Evolutionary conservation across 1,284 basidiomycete genomes (phyloP), one percentile per base, ranked within the genome.

Genomic region (Anthracocystis setariae): DNA sequence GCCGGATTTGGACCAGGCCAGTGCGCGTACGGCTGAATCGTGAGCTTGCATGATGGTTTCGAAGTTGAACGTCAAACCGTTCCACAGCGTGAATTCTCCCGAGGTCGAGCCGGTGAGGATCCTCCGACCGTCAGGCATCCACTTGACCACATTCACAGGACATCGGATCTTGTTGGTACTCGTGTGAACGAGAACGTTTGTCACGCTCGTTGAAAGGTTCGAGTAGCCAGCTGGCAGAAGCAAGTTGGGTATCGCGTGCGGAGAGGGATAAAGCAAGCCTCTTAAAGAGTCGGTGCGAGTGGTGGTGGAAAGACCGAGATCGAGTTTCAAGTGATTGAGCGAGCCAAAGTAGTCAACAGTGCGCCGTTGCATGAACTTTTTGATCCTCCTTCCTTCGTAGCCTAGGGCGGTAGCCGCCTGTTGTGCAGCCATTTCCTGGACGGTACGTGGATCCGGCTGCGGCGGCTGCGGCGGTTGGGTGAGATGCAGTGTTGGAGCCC

Each of bases 81-180:
- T 98, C 95, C 96, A 98, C 5, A 98, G 88, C 0, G 95, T 98
- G 84, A 98, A 98, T 84, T 98, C 95, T 54, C 96, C 96, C 73
- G 91, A 93, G 25, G 94, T 94, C 17, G 94, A 94, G 23, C 95
- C 95, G 0, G 96, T 98, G 43, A 98, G 85, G 25, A 98, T 87
- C 5, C 95, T 89, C 23, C 95, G 88, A 42, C 90, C 93, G 84
- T 98, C 95, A 0, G 95, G 95, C 27, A 94, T 97, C 93, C 94
- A 98, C 77, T 89, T 89, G 23, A 97, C 94, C 29, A 94, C 91
- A 74, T 98, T 95, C 47, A 98, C 94, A 0, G 95, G 94, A 85
- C 93, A 96, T 52, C 94, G 88, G 73, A 98, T 93, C 85, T 98
- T 98, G 87, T 98, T 98, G 47, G 94, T 97, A 7, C 93, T 95